These are phyloP conservation scores for Aspergillus conjunctus DNA, from an alignment of 495 filamentous ascomycete species.

Conservation along the genomic window DNA sequence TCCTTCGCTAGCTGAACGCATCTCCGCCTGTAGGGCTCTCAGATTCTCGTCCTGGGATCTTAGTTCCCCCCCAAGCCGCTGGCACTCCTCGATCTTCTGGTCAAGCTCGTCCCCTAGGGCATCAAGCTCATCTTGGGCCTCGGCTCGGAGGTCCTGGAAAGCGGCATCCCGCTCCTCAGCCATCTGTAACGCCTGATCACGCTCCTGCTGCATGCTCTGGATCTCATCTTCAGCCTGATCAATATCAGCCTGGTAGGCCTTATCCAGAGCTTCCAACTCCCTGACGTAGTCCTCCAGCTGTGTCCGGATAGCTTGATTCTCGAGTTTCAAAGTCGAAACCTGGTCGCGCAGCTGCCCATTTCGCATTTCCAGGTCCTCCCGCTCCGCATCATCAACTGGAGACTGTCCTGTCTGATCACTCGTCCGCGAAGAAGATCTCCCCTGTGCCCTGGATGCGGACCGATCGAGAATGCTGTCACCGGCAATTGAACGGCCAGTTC, in stretches of 20 bases:
- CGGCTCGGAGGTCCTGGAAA: constrained; percentile 74
- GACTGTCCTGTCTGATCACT: constrained; percentile 73
- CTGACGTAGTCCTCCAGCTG: constrained; percentile 69
- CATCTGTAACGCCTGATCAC: constrained; percentile 78
- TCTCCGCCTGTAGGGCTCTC: constrained; percentile 81
- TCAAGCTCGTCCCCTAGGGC: constrained; percentile 78
- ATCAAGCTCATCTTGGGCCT: constrained; percentile 83
- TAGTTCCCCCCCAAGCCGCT: constrained; percentile 65
- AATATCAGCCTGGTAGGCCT: constrained; percentile 72
- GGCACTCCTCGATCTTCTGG: constrained; percentile 69
- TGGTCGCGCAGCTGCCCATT: constrained; percentile 83
- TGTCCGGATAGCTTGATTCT: constrained; percentile 76
- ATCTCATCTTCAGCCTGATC: constrained; percentile 78
- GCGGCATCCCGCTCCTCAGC: constrained; percentile 79
- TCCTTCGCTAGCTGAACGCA: constrained; percentile 84
- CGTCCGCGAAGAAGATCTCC: constrained; percentile 68
- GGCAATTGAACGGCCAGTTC: constrained; percentile 60
- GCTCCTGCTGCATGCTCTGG: constrained; percentile 77
- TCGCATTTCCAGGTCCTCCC: constrained; percentile 82
- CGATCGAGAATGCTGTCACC: constrained; percentile 92
- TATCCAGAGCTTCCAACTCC: constrained; percentile 65
- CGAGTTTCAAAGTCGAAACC: constrained; percentile 78
- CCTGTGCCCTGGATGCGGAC: constrained; percentile 82
- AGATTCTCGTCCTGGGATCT: constrained; percentile 68
- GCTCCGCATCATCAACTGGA: constrained; percentile 73